A percentile compares a stretch with the other conserved stretches of the same genome.
Evolutionary conservation across 257 asterid genomes (phyloP).

Genomic region (Primulina tabacum): DNA sequence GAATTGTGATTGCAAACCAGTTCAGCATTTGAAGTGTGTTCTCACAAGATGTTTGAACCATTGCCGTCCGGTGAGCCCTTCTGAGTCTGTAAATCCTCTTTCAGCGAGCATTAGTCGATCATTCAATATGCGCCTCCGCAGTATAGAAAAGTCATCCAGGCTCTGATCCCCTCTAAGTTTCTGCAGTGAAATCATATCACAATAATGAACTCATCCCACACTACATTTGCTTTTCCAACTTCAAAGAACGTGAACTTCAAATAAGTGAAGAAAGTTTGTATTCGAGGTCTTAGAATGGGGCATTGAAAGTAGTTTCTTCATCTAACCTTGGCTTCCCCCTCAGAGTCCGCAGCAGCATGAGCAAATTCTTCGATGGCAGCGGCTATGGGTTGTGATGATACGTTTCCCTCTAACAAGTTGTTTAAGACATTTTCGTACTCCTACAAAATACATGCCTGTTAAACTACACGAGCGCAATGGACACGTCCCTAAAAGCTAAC

Average conservation of each 20-base stretch:
- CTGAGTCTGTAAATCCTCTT: constrained; percentile 79
- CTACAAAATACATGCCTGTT: constrained; percentile 32
- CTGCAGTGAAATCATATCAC: constrained; percentile 31
- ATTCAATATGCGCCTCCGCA: constrained; percentile 62
- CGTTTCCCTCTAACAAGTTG: constrained; percentile 43
- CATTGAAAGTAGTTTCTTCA: constrained; percentile 6
- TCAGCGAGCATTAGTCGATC: constrained; percentile 80
- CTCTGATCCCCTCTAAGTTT: constrained; percentile 39
- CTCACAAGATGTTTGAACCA: constrained; percentile 95
- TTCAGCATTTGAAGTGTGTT: constrained; percentile 4
- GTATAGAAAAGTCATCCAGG: constrained; percentile 28
- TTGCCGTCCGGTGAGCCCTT: constrained; percentile 63
- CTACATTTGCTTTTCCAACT: no score
- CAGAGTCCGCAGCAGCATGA: constrained; percentile 47
- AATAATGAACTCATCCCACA: not conserved
- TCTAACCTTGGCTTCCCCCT: constrained; percentile 63
- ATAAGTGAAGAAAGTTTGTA: not conserved
- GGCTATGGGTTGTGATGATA: constrained; percentile 55
- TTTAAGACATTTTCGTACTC: constrained; percentile 44
- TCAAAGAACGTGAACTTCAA: not conserved
- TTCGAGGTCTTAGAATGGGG: not conserved
- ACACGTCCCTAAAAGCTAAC: constrained; percentile 7
- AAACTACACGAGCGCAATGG: not conserved
- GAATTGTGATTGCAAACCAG: not conserved
- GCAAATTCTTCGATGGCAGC: constrained; percentile 63